Percentiles rank a stretch among this genome's conserved stretches.
Conservation (phyloP, 192 early-diverging fungal genomes). For the Backusella morwellensis region DNA sequence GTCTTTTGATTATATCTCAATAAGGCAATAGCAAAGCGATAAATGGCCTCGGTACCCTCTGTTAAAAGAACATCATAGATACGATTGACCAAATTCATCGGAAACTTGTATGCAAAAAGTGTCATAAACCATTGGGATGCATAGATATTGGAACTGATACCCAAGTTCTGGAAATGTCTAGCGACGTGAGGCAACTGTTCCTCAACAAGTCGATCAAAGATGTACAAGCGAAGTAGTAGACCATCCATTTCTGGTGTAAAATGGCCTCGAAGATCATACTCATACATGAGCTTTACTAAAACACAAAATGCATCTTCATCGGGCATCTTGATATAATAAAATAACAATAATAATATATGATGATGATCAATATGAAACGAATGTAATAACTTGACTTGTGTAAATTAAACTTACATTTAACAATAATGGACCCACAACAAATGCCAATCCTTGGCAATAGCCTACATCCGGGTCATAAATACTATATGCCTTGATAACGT, state of each 20-base stretch:
- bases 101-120: constrained; percentile 97
- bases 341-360: neutral
- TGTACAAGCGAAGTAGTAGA: constrained; percentile 82
- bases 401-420: constrained; percentile 64
- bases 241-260: constrained; percentile 93
- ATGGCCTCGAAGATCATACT: constrained; percentile 85
- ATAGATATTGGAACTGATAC: constrained; percentile 90
- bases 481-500: constrained; percentile 90
- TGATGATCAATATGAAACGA: neutral
- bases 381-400: neutral
- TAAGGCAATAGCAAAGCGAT: constrained; percentile 86
- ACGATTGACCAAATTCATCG: constrained; percentile 84
- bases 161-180: constrained; percentile 79
- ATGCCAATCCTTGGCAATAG: constrained; percentile 98
- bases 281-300: constrained; percentile 85
- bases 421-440: constrained; percentile 90
- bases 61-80: constrained; percentile 94
- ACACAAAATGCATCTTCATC: constrained; percentile 97
- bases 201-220: constrained; percentile 84
- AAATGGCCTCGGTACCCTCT: constrained; percentile 87
- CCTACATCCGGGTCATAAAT: constrained; percentile 93
- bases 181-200: constrained; percentile 79
- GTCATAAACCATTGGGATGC: constrained; percentile 99
- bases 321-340: constrained; percentile 68
- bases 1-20: constrained; percentile 77